Base-by-base conservation (phyloP, 1,284 basidiomycete genomes). In the Leccinum cinnamomeum region DNA sequence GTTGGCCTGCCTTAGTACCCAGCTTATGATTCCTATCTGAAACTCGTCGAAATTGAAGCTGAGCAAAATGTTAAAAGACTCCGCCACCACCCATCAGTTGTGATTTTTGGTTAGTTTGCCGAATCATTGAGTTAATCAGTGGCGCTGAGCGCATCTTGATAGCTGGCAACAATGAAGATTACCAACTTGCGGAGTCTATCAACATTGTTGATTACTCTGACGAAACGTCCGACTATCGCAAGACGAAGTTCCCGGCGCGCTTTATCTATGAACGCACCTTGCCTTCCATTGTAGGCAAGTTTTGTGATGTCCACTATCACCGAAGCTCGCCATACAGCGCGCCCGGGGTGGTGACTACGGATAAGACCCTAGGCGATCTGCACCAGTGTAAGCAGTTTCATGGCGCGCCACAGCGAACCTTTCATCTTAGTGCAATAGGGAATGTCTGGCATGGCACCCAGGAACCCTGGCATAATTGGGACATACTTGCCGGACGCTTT, bases 151-250 rank as follows among this genome's bases (percentile, higher is more conserved):
- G 33, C 53, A 37, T 58, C 10, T 25, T 61, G 57, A 60, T 67
- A 88, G 92, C 93, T 39, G 94, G 94, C 53, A 96, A 96, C 76
- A 96, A 95, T 72, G 94, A 96, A 79, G 91, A 93, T 75, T 93
- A 93, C 70, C 89, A 90, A 72, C 69, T 2, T 56, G 94, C 94
- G 7, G 94, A 97, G 77, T 83, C 84, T 0, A 72, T 83, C 65
- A 82, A 86, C 2, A 85, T 95, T 37, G 85, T 95, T 62, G 89
- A 97, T 75, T 95, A 95, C 76, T 78, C 81, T 12, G 92, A 95
- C 70, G 88, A 94, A 72, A 81, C 80, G 11, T 89, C 90, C 5
- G 90, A 95, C 73, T 95, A 88, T 79, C 84, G 90, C 68, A 83
- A 92, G 67, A 91, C 91, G 1, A 88, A 86, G 65, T 95, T 95